Conservation (phyloP, 129 eudicot species). For the Centella asiatica region DNA sequence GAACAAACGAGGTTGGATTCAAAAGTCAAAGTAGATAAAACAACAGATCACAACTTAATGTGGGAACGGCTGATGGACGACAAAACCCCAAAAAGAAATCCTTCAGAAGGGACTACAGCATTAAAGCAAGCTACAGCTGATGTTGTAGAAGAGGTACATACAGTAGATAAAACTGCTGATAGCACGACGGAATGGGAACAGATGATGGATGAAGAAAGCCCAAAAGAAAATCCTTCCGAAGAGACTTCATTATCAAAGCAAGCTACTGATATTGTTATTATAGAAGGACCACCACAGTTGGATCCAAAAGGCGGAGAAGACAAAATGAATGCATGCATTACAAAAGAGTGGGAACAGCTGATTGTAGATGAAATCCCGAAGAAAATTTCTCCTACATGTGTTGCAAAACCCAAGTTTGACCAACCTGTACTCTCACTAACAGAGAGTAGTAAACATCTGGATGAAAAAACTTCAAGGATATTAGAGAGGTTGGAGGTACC, state of each 20-base stretch:
- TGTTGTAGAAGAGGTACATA: too few species aligned
- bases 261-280: slow-evolving; percentile 6
- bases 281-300: slow-evolving; percentile 22
- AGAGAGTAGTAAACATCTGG: slow-evolving; percentile 11
- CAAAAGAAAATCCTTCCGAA: slow-evolving; percentile 21
- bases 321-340: slow-evolving; percentile 28
- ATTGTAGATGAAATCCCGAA: slow-evolving; percentile 52
- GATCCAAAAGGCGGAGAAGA: slow-evolving; percentile 30
- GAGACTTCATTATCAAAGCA: slow-evolving; percentile 20
- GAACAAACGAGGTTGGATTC: slow-evolving; percentile 25
- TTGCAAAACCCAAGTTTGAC: slow-evolving; percentile 33
- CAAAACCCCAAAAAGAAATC: too few species aligned
- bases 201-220: slow-evolving; percentile 45
- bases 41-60: slow-evolving; percentile 22
- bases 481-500: slow-evolving; percentile 85
- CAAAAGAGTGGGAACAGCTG: slow-evolving; percentile 89
- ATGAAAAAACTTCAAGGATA: slow-evolving; percentile 10
- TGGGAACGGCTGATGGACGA: too few species aligned
- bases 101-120: too few species aligned
- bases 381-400: slow-evolving; percentile 41
- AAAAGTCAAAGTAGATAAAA: slow-evolving; percentile 28
- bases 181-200: slow-evolving; percentile 84
- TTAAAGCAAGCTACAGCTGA: too few species aligned
- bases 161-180: too few species aligned
- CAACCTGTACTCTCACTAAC: slow-evolving; percentile 26